A percentile compares a stretch with the other conserved stretches of the same genome.
phyloP scores from a whole-genome alignment of 805 yeast species.

The Yarrowia yakushimensis region DNA sequence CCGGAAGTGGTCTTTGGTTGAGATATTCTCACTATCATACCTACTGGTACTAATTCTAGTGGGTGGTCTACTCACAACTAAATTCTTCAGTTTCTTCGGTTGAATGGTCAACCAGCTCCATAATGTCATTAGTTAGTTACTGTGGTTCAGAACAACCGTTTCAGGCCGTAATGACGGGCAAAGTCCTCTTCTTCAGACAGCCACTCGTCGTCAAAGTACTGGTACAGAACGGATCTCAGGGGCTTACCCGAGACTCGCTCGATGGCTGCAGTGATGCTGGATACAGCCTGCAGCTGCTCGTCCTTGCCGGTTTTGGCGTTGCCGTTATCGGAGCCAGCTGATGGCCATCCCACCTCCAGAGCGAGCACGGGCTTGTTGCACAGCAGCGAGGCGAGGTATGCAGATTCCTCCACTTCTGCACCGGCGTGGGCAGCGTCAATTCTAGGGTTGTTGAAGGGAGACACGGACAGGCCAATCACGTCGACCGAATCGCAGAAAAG shows the following conservation, averaged over 20 bases:
- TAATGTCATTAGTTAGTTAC: conserved; percentile 3
- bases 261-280: neutral
- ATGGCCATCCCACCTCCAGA: conserved; percentile 23
- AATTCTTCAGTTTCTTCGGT: neutral
- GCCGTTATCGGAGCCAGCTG: conserved; percentile 12
- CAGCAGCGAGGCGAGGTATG: conserved; percentile 13
- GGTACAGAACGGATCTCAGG: conserved; percentile 13
- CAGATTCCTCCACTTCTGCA: conserved; percentile 14
- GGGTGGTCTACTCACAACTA: too few relatives aligned
- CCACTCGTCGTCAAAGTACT: conserved; percentile 20
- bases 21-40: too few relatives aligned
- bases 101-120: neutral
- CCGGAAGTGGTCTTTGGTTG: too few relatives aligned
- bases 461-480: conserved; percentile 16
- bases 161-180: conserved; percentile 19
- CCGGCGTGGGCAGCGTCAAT: conserved; percentile 14
- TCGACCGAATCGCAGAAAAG: conserved; percentile 18
- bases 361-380: conserved; percentile 24
- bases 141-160: neutral
- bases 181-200: neutral
- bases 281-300: conserved; percentile 17
- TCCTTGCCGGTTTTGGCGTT: conserved; percentile 19
- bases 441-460: conserved; percentile 1
- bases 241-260: conserved; percentile 15
- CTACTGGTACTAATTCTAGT: too few relatives aligned